A percentile compares a stretch with the other conserved stretches of the same genome.
Conservation (phyloP, 495 filamentous ascomycete species). For the Podospora tetraspora region DNA sequence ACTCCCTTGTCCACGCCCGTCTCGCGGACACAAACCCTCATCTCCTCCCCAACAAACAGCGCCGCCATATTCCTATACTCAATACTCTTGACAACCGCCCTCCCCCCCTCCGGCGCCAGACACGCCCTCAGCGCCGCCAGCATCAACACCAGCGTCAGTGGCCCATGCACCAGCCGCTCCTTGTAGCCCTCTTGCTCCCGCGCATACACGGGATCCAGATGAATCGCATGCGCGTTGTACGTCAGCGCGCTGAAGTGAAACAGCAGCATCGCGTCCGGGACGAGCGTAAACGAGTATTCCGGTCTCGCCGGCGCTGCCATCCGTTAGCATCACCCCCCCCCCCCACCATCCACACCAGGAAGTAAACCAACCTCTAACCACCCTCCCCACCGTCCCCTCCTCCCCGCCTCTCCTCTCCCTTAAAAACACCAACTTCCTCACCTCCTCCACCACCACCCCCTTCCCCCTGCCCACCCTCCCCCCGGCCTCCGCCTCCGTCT, state of each 20-base stretch:
- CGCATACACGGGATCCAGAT: constrained; percentile 70
- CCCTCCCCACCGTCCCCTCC: constrained; percentile 8
- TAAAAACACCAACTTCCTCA: constrained; percentile 39
- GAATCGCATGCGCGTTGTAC: constrained; percentile 81
- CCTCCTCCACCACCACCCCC: constrained; percentile 27
- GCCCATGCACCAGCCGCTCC: constrained; percentile 77
- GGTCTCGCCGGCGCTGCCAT: constrained; percentile 31
- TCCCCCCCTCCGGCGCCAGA: neutral
- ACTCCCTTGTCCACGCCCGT: constrained; percentile 12
- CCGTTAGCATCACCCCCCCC: neutral
- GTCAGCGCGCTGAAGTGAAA: constrained; percentile 83
- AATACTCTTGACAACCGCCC: constrained; percentile 44
- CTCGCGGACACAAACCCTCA: constrained; percentile 53
- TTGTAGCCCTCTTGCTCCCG: constrained; percentile 66
- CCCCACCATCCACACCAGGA: neutral
- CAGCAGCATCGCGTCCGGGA: constrained; percentile 59
- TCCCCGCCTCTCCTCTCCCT: constrained; percentile 17
- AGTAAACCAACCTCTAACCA: constrained; percentile 21
- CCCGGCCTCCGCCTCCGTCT: neutral
- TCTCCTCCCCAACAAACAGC: constrained; percentile 63
- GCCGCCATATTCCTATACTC: constrained; percentile 81
- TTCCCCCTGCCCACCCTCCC: neutral
- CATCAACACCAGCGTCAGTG: constrained; percentile 71
- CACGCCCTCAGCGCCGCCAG: constrained; percentile 51
- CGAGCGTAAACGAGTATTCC: constrained; percentile 56